Conservation (phyloP, 352 stramenopile species). For the Globisporangium cystogenes region DNA sequence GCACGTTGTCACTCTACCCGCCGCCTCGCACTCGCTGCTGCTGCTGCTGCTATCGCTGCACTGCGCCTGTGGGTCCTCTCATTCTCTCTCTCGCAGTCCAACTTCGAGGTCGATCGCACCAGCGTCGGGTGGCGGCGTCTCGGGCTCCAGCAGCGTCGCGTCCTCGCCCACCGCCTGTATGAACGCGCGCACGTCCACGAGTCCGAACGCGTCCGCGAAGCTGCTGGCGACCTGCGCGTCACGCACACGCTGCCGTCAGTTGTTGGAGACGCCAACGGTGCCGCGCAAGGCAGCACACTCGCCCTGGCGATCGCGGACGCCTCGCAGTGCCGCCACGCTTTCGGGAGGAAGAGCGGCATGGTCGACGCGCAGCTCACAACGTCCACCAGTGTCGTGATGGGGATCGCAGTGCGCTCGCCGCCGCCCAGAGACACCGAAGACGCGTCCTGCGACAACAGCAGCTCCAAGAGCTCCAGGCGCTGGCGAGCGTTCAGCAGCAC, state of each 20-base stretch:
- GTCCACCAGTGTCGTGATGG: slow-evolving; percentile 17
- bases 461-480: slow-evolving; percentile 15
- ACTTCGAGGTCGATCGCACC: too few species aligned
- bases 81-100: too few species aligned
- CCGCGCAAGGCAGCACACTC: background rate
- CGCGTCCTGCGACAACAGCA: background rate
- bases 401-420: slow-evolving; percentile 10
- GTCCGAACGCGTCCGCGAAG: slow-evolving; percentile 20
- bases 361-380: slow-evolving; percentile 25
- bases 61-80: too few species aligned
- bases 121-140: background rate
- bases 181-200: slow-evolving; percentile 35
- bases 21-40: too few species aligned
- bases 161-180: slow-evolving; percentile 23
- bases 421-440: slow-evolving; percentile 8
- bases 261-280: too few species aligned
- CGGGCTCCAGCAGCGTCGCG: slow-evolving; percentile 13
- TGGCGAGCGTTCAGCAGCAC: slow-evolving; percentile 47
- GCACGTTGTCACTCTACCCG: background rate
- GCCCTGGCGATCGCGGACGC: slow-evolving; percentile 46
- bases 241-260: background rate
- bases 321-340: slow-evolving; percentile 30
- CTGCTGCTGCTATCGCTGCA: too few species aligned
- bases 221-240: slow-evolving; percentile 23
- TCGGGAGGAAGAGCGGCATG: slow-evolving; percentile 28